These are phyloP conservation scores for Pseudogymnoascus sp. DNA, from an alignment of 2,329 filamentous ascomycete genomes.

Conservation along the genomic window DNA sequence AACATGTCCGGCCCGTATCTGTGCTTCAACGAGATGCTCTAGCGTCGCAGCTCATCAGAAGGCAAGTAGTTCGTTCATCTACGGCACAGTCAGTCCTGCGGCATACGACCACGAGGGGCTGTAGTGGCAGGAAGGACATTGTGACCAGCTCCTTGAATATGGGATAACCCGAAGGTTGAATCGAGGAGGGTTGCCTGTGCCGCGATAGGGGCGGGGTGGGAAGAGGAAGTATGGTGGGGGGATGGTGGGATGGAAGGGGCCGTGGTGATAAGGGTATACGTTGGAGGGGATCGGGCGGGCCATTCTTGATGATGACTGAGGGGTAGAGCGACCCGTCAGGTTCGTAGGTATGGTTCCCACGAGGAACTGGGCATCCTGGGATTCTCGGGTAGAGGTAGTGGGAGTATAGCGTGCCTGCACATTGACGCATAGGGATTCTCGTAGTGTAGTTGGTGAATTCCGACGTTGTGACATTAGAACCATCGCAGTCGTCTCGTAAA, in stretches of 20 bases:
- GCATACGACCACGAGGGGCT: neutral
- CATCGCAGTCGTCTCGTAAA: neutral
- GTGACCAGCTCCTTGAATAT: constrained; percentile 29
- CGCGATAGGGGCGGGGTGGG: constrained; percentile 11
- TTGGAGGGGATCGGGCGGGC: neutral
- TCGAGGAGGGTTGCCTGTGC: constrained; percentile 30
- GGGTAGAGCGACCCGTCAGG: neutral
- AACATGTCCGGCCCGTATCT: constrained; percentile 59
- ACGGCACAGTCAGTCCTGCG: constrained; percentile 26
- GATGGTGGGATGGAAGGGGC: too few species aligned
- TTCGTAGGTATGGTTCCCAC: neutral
- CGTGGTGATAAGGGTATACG: neutral
- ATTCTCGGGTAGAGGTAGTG: neutral
- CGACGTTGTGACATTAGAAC: neutral
- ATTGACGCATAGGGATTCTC: neutral
- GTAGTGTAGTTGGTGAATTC: neutral
- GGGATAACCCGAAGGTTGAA: constrained; percentile 26
- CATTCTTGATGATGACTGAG: neutral
- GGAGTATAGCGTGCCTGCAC: neutral
- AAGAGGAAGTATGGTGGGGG: neutral
- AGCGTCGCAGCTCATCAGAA: constrained; percentile 58
- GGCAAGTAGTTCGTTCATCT: constrained; percentile 35
- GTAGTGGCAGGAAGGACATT: constrained; percentile 22
- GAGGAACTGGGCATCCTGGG: neutral
- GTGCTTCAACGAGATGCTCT: constrained; percentile 54